These are phyloP conservation scores for Lasiosphaeria ovina DNA, from an alignment of 495 filamentous ascomycete genomes.

Conservation along the genomic window DNA sequence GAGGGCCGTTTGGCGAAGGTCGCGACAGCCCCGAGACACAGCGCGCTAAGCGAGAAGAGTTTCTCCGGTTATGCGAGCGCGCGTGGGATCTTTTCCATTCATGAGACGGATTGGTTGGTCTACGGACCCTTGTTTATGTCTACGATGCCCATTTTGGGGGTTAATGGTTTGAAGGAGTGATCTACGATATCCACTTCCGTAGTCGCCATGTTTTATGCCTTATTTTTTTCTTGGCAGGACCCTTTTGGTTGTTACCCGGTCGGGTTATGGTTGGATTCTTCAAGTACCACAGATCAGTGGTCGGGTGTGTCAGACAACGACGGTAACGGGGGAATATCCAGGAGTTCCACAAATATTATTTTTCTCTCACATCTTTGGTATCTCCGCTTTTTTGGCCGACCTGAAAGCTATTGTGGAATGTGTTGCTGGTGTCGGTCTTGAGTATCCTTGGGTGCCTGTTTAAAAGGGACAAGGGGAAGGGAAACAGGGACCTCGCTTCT, in stretches of 20 bases:
- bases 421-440: too few relatives aligned
- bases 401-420: too few relatives aligned
- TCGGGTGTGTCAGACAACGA: too few relatives aligned
- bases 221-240: neutral
- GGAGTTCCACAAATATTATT: too few relatives aligned
- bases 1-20: constrained; percentile 70
- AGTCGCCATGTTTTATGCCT: neutral
- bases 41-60: constrained; percentile 89
- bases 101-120: constrained; percentile 39
- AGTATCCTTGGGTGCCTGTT: too few relatives aligned
- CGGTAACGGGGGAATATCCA: too few relatives aligned
- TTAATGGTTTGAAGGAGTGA: neutral
- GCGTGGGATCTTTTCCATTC: constrained; percentile 99
- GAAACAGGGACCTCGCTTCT: too few relatives aligned
- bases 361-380: too few relatives aligned
- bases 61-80: constrained; percentile 77
- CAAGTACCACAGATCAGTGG: too few relatives aligned
- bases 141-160: neutral
- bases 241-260: neutral
- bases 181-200: neutral
- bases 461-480: too few relatives aligned
- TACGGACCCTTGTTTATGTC: neutral
- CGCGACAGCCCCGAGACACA: constrained; percentile 82
- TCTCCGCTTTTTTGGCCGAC: too few relatives aligned
- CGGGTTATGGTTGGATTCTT: neutral